Percentiles rank a stretch among this genome's conserved stretches.
Conservation (phyloP, 208 protist genomes). For the Leishmania arabica region DNA sequence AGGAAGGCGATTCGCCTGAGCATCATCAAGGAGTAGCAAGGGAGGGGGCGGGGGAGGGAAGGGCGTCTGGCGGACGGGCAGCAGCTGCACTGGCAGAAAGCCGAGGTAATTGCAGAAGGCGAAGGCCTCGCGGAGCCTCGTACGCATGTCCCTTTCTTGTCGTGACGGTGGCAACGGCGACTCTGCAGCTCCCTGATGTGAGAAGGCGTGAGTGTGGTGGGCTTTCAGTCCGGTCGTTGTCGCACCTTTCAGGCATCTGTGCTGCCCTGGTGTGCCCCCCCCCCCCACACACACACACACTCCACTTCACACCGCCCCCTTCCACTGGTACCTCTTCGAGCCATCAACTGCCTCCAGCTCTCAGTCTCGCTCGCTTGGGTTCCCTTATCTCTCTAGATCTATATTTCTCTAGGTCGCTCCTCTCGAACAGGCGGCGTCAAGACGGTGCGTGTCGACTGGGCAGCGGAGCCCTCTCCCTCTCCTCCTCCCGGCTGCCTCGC, state of each 20-base stretch:
- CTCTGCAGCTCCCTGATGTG: background rate
- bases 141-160: background rate
- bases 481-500: too few species aligned
- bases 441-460: background rate
- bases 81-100: background rate
- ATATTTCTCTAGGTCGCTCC: background rate
- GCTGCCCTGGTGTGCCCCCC: background rate
- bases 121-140: background rate
- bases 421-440: background rate
- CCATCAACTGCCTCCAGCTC: background rate
- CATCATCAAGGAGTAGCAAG: conserved; percentile 19
- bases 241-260: background rate
- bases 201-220: background rate
- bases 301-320: background rate
- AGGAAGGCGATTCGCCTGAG: conserved; percentile 54
- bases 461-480: background rate
- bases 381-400: too few species aligned
- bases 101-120: background rate
- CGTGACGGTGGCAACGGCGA: background rate
- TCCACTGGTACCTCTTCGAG: background rate
- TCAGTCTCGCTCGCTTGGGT: background rate
- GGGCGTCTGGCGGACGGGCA: background rate
- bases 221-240: background rate
- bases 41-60: background rate
- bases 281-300: too few species aligned